These are phyloP conservation scores for Geotrichum europaeum DNA, from an alignment of 1,139 yeast genomes.

Conservation along the genomic window DNA sequence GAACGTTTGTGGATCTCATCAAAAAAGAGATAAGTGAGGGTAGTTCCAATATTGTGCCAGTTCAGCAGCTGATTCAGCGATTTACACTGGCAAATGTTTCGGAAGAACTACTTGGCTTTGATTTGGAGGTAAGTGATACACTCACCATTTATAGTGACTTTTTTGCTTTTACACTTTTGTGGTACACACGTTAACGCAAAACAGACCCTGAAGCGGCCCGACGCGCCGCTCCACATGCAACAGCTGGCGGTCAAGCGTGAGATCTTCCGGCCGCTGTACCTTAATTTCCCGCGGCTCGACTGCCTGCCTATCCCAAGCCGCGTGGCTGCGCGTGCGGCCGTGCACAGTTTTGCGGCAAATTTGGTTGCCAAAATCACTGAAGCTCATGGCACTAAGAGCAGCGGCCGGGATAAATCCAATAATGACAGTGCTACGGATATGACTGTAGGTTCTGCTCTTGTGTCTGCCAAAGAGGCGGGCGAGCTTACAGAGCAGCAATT, in stretches of 20 bases:
- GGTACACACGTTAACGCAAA: slow-evolving; percentile 2
- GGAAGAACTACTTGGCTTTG: slow-evolving; percentile 46
- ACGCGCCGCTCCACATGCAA: slow-evolving; percentile 38
- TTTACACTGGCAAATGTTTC: slow-evolving; percentile 48
- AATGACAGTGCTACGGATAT: slow-evolving; percentile 19
- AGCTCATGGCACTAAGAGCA: slow-evolving; percentile 17
- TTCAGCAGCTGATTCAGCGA: slow-evolving; percentile 44
- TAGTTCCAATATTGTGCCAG: slow-evolving; percentile 23
- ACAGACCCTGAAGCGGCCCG: slow-evolving; percentile 29
- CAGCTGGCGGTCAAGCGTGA: slow-evolving; percentile 46
- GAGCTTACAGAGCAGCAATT: slow-evolving; percentile 44
- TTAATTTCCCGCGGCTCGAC: slow-evolving; percentile 54
- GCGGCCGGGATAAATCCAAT: slow-evolving; percentile 23
- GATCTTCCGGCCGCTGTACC: slow-evolving; percentile 50
- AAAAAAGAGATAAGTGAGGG: slow-evolving; percentile 14
- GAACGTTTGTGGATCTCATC: slow-evolving; percentile 20
- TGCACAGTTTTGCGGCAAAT: slow-evolving; percentile 40
- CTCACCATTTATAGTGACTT: neutral
- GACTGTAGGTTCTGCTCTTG: slow-evolving; percentile 35
- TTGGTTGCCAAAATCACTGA: slow-evolving; percentile 31
- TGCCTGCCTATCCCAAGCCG: slow-evolving; percentile 47
- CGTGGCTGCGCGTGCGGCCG: slow-evolving; percentile 41
- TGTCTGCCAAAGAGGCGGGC: slow-evolving; percentile 38
- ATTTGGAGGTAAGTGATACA: slow-evolving; percentile 36
- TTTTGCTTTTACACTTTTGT: neutral